phyloP scores from a whole-genome alignment of 495 filamentous ascomycete species.

The Diplogelasinospora grovesii region DNA sequence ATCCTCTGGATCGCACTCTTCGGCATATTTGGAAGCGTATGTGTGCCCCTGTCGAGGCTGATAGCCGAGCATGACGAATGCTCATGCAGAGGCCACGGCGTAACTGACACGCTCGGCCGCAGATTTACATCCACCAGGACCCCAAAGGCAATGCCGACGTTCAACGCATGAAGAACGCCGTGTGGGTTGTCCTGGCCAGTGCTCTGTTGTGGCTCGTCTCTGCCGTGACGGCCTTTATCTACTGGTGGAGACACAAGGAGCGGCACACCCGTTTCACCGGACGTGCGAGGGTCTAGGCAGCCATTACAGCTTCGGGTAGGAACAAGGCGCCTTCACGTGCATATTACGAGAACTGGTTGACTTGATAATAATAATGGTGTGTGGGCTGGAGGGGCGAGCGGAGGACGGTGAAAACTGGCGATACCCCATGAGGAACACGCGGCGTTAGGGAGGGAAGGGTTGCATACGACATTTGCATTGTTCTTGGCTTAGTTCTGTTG shows the following conservation, averaged over 20 bases:
- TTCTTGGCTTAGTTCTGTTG: too few species aligned
- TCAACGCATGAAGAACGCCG: slow-evolving; percentile 74
- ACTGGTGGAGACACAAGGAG: slow-evolving; percentile 39
- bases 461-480: too few species aligned
- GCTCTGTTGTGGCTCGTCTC: slow-evolving; percentile 65
- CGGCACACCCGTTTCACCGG: slow-evolving; percentile 41
- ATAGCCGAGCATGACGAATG: background rate
- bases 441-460: too few species aligned
- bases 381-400: too few species aligned
- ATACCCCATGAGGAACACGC: too few species aligned
- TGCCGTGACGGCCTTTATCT: slow-evolving; percentile 32
- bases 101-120: slow-evolving; percentile 1
- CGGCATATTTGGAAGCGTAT: slow-evolving; percentile 62
- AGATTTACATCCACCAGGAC: slow-evolving; percentile 66
- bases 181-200: slow-evolving; percentile 74
- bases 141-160: slow-evolving; percentile 53
- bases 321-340: too few species aligned
- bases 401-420: too few species aligned
- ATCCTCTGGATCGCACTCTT: slow-evolving; percentile 76
- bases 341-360: too few species aligned
- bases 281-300: slow-evolving; percentile 36
- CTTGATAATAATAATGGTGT: too few species aligned
- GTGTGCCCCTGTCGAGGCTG: background rate
- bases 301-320: too few species aligned
- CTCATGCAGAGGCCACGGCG: too few species aligned